phyloP scores from a whole-genome alignment of 176 grass and related monocot genomes.

The Musa troglodytarum region DNA sequence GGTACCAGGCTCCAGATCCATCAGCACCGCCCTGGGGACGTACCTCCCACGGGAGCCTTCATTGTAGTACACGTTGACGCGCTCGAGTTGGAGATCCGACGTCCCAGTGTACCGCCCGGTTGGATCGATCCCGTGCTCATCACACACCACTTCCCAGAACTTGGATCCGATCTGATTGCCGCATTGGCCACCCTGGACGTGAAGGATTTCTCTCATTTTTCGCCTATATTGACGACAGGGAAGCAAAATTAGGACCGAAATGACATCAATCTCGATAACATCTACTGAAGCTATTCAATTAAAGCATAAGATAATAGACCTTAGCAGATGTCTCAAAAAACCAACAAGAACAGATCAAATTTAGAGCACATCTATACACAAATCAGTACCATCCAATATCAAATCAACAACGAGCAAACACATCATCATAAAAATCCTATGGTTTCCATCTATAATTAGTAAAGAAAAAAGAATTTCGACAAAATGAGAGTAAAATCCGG shows the following conservation, averaged over 20 bases:
- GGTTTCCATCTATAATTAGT: too few relatives aligned
- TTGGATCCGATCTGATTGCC: neutral
- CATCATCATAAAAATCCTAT: too few relatives aligned
- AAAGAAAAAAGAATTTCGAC: neutral
- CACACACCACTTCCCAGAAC: neutral
- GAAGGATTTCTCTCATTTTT: neutral
- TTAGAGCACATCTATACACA: neutral
- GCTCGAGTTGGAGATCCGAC: neutral
- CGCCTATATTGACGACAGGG: neutral
- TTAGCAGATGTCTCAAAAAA: neutral
- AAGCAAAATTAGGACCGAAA: neutral
- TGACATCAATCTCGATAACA: neutral
- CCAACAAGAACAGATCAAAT: neutral
- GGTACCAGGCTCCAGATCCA: neutral
- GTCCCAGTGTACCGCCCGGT: neutral
- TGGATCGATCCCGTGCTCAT: neutral
- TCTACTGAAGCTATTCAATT: too few relatives aligned
- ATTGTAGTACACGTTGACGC: neutral
- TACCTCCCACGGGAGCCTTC: neutral
- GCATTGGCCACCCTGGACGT: neutral
- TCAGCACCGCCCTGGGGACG: neutral
- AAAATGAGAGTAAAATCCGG: neutral
- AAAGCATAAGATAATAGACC: neutral
- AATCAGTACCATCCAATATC: neutral
- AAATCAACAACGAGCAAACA: neutral